Percentiles rank a stretch among this genome's conserved stretches.
These are phyloP conservation scores for Curvularia hawaiiensis DNA, from an alignment of 2,329 filamentous ascomycete species.

Conservation along the genomic window DNA sequence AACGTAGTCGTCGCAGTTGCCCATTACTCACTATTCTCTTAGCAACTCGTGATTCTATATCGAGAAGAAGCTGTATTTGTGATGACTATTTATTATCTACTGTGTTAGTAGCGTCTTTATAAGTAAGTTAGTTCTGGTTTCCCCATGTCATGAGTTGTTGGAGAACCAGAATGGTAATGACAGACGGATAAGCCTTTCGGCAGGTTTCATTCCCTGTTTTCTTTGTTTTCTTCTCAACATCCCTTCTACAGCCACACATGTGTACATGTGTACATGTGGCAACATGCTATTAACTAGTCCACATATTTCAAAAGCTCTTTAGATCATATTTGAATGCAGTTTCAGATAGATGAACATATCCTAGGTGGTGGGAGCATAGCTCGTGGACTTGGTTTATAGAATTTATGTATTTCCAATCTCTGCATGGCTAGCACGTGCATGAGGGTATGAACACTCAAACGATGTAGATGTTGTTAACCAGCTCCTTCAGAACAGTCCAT, in stretches of 20 bases:
- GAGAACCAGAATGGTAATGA: not conserved
- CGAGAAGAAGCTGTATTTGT: too few species aligned
- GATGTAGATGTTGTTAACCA: not conserved
- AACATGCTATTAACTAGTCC: not conserved
- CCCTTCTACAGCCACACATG: not conserved
- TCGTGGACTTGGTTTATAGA: not conserved
- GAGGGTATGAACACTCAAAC: not conserved
- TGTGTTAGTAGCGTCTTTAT: too few species aligned
- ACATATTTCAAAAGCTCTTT: not conserved
- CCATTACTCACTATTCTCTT: too few species aligned
- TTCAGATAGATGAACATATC: not conserved
- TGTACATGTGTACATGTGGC: not conserved
- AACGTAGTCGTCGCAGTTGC: too few species aligned
- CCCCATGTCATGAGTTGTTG: too few species aligned
- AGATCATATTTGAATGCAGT: not conserved
- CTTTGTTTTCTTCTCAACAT: not conserved
- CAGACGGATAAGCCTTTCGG: constrained; percentile 5
- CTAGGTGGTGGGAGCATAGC: not conserved
- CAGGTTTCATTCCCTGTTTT: constrained; percentile 2
- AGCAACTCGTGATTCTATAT: too few species aligned
- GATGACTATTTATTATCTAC: too few species aligned
- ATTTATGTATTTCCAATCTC: not conserved
- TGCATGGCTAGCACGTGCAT: not conserved
- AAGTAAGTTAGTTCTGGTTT: too few species aligned
- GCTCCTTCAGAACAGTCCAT: not conserved